These are phyloP conservation scores for Rubia yunnanensis DNA, from an alignment of 257 asterid genomes.

Conservation along the genomic window DNA sequence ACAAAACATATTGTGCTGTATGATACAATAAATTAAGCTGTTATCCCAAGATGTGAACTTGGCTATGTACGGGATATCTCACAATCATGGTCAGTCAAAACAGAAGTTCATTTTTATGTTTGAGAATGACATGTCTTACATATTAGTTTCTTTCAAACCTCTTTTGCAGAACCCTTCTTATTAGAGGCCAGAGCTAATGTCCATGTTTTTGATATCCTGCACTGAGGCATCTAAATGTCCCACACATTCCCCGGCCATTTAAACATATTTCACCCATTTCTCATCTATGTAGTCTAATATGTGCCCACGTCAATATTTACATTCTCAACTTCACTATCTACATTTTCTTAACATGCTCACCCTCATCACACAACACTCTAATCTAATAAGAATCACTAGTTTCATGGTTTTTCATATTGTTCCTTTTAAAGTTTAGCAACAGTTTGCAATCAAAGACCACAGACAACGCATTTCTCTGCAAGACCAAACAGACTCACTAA, in stretches of 20 bases:
- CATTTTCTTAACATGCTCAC: neutral
- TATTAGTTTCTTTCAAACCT: neutral
- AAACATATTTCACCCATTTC: neutral
- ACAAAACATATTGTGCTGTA: neutral
- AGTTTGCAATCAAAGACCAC: neutral
- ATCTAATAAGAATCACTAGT: neutral
- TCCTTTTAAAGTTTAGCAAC: too few relatives aligned
- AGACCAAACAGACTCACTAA: neutral
- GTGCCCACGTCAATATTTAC: too few relatives aligned
- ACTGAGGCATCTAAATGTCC: neutral
- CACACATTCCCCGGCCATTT: neutral
- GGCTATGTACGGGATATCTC: neutral
- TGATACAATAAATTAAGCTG: neutral
- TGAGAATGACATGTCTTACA: neutral
- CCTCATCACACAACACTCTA: neutral
- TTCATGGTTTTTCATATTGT: neutral
- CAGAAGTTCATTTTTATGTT: neutral
- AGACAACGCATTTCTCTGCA: neutral
- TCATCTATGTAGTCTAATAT: too few relatives aligned
- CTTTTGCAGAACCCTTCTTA: neutral
- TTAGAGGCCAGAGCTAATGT: neutral
- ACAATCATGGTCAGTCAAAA: neutral
- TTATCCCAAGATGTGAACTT: neutral
- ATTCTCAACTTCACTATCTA: neutral
- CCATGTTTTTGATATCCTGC: neutral